Base-by-base conservation (phyloP, 305 asterid genomes). In the Salvia sclarea region DNA sequence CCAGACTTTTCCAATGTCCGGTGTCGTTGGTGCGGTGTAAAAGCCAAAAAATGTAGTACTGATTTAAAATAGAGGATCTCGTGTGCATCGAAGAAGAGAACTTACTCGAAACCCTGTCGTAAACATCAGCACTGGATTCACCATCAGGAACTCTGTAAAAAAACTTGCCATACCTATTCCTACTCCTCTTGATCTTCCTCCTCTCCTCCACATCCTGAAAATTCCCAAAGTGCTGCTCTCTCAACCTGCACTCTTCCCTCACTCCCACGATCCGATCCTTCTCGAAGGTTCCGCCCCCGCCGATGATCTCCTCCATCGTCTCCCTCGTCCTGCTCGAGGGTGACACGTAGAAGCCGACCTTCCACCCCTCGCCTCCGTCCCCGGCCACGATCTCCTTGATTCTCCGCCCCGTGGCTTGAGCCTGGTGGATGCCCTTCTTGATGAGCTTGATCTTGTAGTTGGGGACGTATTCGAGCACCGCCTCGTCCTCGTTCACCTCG, bases 61-160 rank as follows among this genome's bases (percentile, higher is more conserved):
- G n/a, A n/a, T n/a, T n/a, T n/a, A n/a, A n/a, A n/a, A n/a, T n/a
- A n/a, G n/a, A n/a, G n/a, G n/a, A n/a, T n/a, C n/a, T n/a, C n/a
- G n/a, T n/a, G n/a, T n/a, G n/a, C n/a, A n/a, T n/a, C n/a, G n/a
- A n/a, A n/a, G n/a, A 25, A 25, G 4, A 58, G 73, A 30, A 68
- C 82, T 16, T 75, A 60, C 63, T 68, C 40, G 76, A 79, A 79
- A 67, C 80, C 65, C 90, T 68, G 55, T 84, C 87, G 64, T 75
- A 76, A 21, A 82, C 90, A 65, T 82, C 82, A 9, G 90, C 87
- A 21, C 79, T 75, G 14, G 87, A 82, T 61, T 84, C 87, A 2
- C 87, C 89, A 8, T 72, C 66, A 0, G 86, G 88, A 17, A 83
- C 76, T 10, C 84, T 31, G 45, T 79, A 83, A 43, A 81, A 83